Percentiles rank a stretch among this genome's conserved stretches.
phyloP scores from a whole-genome alignment of 1,284 basidiomycete species.

The Cryptococcus sp. region DNA sequence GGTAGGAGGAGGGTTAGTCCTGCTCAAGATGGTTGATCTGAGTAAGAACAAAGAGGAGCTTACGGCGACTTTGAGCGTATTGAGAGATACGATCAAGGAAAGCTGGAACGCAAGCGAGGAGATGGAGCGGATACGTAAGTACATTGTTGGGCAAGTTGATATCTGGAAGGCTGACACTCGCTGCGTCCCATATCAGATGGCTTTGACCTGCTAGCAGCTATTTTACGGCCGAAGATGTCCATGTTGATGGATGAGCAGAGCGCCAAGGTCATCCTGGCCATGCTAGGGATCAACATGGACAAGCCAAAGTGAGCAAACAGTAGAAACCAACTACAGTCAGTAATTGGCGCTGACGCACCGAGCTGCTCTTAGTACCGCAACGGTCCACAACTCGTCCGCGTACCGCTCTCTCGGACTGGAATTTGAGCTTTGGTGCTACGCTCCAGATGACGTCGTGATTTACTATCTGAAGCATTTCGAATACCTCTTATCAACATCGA shows the following conservation, averaged over 20 bases:
- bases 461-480: conserved; percentile 76
- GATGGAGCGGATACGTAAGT: conserved; percentile 78
- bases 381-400: conserved; percentile 76
- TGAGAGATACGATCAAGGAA: conserved; percentile 74
- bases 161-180: background rate
- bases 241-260: conserved; percentile 73
- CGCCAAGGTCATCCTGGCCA: conserved; percentile 77
- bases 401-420: conserved; percentile 84
- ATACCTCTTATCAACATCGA: conserved; percentile 69
- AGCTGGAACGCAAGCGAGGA: conserved; percentile 92
- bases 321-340: background rate
- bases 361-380: conserved; percentile 64
- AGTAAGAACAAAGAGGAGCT: conserved; percentile 74
- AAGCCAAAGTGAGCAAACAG: conserved; percentile 66
- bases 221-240: conserved; percentile 69
- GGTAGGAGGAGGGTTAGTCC: conserved; percentile 77
- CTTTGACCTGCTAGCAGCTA: conserved; percentile 79
- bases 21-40: conserved; percentile 75
- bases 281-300: conserved; percentile 78
- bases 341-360: conserved; percentile 6
- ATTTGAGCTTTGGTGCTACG: conserved; percentile 83
- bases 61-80: conserved; percentile 68
- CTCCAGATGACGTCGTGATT: conserved; percentile 68
- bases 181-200: conserved; percentile 60
- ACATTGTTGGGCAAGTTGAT: background rate